These are phyloP conservation scores for Ilex asprella DNA, from an alignment of 257 asterid genomes.

Conservation along the genomic window DNA sequence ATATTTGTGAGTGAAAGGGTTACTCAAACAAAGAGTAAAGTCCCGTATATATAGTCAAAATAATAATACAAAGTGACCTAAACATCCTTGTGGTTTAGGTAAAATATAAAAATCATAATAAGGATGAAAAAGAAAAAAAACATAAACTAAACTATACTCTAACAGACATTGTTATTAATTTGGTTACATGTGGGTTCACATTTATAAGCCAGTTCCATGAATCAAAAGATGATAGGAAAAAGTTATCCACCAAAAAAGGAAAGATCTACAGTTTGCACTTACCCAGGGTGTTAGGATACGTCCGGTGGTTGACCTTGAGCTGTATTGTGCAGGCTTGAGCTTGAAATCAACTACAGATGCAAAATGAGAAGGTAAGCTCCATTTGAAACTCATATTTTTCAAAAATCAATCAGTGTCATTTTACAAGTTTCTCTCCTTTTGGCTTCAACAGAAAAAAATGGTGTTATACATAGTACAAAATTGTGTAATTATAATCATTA, in stretches of 20 bases:
- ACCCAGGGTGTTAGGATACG: conserved; percentile 26
- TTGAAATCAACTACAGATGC: conserved; percentile 33
- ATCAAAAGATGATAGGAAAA: conserved; percentile 1
- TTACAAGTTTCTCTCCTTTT: background rate
- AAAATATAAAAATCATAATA: too few species aligned
- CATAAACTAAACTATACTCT: too few species aligned
- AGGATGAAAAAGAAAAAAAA: too few species aligned
- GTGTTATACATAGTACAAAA: background rate
- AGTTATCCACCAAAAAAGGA: background rate
- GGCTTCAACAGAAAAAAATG: conserved; percentile 1
- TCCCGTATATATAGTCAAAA: too few species aligned
- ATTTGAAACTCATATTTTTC: background rate
- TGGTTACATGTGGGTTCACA: conserved; percentile 2
- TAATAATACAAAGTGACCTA: too few species aligned
- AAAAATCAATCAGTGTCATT: conserved; percentile 6
- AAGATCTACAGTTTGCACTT: conserved; percentile 11
- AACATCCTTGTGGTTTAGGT: too few species aligned
- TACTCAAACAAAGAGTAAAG: too few species aligned
- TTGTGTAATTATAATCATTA: background rate
- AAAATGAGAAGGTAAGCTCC: conserved; percentile 13
- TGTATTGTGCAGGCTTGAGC: conserved; percentile 25
- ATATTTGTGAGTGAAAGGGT: too few species aligned
- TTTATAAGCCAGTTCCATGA: conserved; percentile 3
- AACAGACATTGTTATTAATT: conserved; percentile 20
- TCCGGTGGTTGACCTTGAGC: conserved; percentile 20